Evolutionary conservation across 257 asterid species (phyloP), one percentile per base, ranked within the genome.

Genomic region (Leonotis leonurus): DNA sequence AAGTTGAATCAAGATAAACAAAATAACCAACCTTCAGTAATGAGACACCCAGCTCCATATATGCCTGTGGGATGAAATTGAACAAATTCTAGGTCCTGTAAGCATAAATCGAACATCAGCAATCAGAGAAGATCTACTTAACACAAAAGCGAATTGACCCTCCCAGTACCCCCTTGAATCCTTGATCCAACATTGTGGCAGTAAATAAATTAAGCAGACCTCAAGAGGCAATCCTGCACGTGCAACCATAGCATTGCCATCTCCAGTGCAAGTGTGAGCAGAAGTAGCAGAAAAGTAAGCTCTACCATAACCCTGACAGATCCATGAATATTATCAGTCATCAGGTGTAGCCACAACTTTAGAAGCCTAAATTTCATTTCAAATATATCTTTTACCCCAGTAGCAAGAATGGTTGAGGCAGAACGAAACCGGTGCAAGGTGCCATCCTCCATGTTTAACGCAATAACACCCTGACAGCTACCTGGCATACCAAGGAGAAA

Each of bases 221-320:
- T 89, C 80, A 0, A 92, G 97, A 71, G 98, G 99, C 44, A 92
- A 79, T 50, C 96, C 99, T 41, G 97, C 99, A 59, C 99, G 97
- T 18, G 99, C 85, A 71, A 92, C 99, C 99, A 92, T 92, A 39
- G 96, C 99, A 81, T 83, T 89, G 62, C 99, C 99, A 80, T 92
- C 99, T 73, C 99, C 99, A 1, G 99, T 92, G 88, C 99, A 92
- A 67, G 97, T 92, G 79, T 92, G 99, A 70, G 99, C 99, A 75
- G 99, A 92, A 54, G 99, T 92, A 57, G 97, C 97, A 67, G 97
- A 89, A 69, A 92, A 92, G 82, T 92, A 92, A 57, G 99, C 74
- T 67, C 99, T 75, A 24, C 99, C 99, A 71, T 92, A 92, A 62
- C 99, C 99, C 97, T 92, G 78, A 52, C 35, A 64, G 61, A 17